Percentiles rank a stretch among this genome's conserved stretches.
Evolutionary conservation across 73 alveolate genomes (phyloP).

Genomic region (Stentor coeruleus): DNA sequence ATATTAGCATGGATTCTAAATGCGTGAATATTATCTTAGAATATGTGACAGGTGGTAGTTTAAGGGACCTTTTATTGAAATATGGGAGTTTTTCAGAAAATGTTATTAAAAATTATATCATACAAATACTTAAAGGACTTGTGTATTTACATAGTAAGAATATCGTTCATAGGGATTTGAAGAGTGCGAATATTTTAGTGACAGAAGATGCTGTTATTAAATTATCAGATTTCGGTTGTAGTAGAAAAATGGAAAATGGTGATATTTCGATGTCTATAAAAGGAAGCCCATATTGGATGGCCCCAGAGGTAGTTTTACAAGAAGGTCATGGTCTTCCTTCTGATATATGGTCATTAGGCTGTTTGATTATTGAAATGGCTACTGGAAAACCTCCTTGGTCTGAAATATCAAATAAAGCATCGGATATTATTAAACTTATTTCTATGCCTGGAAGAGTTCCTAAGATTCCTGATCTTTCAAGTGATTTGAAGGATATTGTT

Average conservation of each 20-base stretch:
- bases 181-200: slow-evolving; percentile 63
- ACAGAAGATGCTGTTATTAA: slow-evolving; percentile 45
- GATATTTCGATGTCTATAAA: slow-evolving; percentile 27
- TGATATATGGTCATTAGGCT: slow-evolving; percentile 67
- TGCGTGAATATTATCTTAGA: slow-evolving; percentile 48
- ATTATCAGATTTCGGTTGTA: slow-evolving; percentile 66
- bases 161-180: slow-evolving; percentile 61
- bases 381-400: slow-evolving; percentile 76
- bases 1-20: too few species aligned
- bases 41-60: too few species aligned
- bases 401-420: slow-evolving; percentile 39
- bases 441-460: slow-evolving; percentile 29
- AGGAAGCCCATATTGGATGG: slow-evolving; percentile 62
- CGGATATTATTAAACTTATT: slow-evolving; percentile 25
- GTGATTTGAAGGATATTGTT: slow-evolving; percentile 32
- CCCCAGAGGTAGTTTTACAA: slow-evolving; percentile 52
- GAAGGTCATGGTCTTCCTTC: slow-evolving; percentile 45
- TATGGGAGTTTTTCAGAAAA: too few species aligned
- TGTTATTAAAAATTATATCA: too few species aligned
- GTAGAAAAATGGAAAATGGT: too few species aligned
- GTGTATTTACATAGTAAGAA: slow-evolving; percentile 57
- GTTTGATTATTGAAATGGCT: slow-evolving; percentile 54
- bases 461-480: slow-evolving; percentile 35
- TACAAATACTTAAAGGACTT: slow-evolving; percentile 62
- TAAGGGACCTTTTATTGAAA: too few species aligned